These are phyloP conservation scores for Calvatia gigantea DNA, from an alignment of 768 basidiomycete genomes.

Conservation along the genomic window DNA sequence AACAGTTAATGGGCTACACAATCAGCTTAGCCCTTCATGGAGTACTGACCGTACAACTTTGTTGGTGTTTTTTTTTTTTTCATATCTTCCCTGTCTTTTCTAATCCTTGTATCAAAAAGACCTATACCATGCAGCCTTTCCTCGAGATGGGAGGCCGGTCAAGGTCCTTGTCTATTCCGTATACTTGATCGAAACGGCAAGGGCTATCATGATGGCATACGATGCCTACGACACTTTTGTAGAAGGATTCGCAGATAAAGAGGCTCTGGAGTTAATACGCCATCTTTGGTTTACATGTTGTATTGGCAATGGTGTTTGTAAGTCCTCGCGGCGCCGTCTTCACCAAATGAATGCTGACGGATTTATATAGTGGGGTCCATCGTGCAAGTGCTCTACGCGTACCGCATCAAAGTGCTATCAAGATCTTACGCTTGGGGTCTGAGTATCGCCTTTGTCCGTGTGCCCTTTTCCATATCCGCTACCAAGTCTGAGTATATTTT, in stretches of 20 bases:
- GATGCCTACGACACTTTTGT: background rate
- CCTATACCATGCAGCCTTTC: slow-evolving; percentile 9
- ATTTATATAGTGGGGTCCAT: slow-evolving; percentile 20
- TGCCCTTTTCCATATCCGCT: background rate
- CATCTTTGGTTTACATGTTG: background rate
- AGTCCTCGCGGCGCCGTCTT: background rate
- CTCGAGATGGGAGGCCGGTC: background rate
- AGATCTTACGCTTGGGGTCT: slow-evolving; percentile 3
- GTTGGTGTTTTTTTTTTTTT: background rate
- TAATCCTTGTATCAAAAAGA: background rate
- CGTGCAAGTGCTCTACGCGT: slow-evolving; percentile 25
- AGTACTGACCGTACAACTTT: background rate
- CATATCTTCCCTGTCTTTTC: background rate
- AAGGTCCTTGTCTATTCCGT: slow-evolving; percentile 8
- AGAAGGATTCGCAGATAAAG: background rate
- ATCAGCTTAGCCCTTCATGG: background rate
- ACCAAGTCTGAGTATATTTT: background rate
- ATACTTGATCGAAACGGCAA: background rate
- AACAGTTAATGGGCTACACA: background rate
- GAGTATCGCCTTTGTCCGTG: background rate
- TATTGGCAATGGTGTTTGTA: background rate
- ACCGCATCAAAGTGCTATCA: slow-evolving; percentile 23
- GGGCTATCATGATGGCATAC: background rate
- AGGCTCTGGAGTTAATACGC: background rate
- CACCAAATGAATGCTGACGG: background rate